Base-by-base conservation (phyloP, 768 basidiomycete genomes). In the Suillus hirtellus region DNA sequence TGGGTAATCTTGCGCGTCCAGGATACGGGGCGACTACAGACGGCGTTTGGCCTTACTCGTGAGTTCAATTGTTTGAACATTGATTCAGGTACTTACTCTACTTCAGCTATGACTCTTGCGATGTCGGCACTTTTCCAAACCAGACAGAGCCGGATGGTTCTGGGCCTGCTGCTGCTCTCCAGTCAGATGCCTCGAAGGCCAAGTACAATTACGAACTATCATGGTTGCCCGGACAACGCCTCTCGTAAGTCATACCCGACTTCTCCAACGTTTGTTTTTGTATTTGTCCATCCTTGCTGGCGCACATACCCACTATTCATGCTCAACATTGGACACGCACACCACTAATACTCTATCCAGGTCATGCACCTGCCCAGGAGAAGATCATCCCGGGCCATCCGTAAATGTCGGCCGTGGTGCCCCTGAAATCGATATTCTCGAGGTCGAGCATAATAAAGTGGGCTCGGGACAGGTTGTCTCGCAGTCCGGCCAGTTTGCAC, bases 21-120 rank as follows among this genome's bases (percentile, higher is more conserved):
- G 94, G 93, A 7, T 95, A 91, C 72, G 78, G 85, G 6, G 91
- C 88, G 0, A 86, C 90, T 1, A 89, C 89, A 1, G 92, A 95
- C 58, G 93, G 94, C 4, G 81, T 82, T 63, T 92, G 92, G 90
- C 92, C 92, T 2, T 93, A 93, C 76, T 88, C 91, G 75, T 89
- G 75, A 64, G 84, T 17, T 53, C 37, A 31, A 24, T 61, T 21
- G 11, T 56, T 21, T 27, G 12, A 40, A 19, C 24, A 2, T 1
- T 21, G 9, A 24, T 52, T 60, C 17, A 53, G 14, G 56, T 52
- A 3, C 47, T 55, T 46, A 40, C 42, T 46, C 31, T 17, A 21
- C 50, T 37, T 10, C 65, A 88, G 85, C 0, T 82, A 82, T 66
- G 76, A 83, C 69, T 65, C 79, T 9, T 87, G 87, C 70, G 87